A percentile compares a stretch with the other conserved stretches of the same genome.
Evolutionary conservation across 495 filamentous ascomycete species (phyloP).

Genomic region (Pseudoneurospora amorphoporcata): DNA sequence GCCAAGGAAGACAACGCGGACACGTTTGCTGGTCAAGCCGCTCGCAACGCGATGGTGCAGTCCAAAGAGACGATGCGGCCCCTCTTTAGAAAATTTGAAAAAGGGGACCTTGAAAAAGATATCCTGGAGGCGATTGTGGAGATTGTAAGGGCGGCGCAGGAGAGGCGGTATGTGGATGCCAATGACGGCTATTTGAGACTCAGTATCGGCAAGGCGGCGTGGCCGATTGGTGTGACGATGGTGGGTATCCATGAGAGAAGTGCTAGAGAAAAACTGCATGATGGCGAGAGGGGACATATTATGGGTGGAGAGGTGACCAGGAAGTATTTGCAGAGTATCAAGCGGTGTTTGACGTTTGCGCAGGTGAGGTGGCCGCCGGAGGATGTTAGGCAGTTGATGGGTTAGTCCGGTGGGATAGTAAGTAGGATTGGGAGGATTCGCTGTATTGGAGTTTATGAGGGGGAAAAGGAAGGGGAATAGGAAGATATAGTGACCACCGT

Average conservation of each 20-base stretch:
- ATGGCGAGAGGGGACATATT: conserved; percentile 87
- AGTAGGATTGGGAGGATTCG: background rate
- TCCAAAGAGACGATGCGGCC: conserved; percentile 79
- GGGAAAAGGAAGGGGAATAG: background rate
- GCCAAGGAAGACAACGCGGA: conserved; percentile 59
- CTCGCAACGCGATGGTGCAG: conserved; percentile 67
- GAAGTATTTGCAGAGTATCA: conserved; percentile 96
- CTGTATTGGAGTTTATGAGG: background rate
- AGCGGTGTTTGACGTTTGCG: conserved; percentile 91
- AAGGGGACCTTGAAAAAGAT: conserved; percentile 62
- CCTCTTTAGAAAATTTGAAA: conserved; percentile 83
- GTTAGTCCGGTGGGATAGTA: conserved; percentile 34
- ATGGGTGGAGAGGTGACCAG: conserved; percentile 92
- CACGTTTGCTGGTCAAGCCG: conserved; percentile 66
- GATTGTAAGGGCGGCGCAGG: conserved; percentile 84
- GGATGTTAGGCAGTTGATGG: conserved; percentile 91
- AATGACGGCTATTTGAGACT: conserved; percentile 89
- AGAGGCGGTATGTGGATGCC: conserved; percentile 84
- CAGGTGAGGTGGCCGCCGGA: conserved; percentile 94
- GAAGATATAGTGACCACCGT: background rate
- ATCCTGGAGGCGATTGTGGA: conserved; percentile 82
- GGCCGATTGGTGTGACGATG: conserved; percentile 99
- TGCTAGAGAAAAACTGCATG: conserved; percentile 88
- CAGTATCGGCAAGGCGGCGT: conserved; percentile 97
- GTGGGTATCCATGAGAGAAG: conserved; percentile 97